Evolutionary conservation across 2,329 filamentous ascomycete species (phyloP), one percentile per base, ranked within the genome.

Genomic region (Stachybotrys echinatus): DNA sequence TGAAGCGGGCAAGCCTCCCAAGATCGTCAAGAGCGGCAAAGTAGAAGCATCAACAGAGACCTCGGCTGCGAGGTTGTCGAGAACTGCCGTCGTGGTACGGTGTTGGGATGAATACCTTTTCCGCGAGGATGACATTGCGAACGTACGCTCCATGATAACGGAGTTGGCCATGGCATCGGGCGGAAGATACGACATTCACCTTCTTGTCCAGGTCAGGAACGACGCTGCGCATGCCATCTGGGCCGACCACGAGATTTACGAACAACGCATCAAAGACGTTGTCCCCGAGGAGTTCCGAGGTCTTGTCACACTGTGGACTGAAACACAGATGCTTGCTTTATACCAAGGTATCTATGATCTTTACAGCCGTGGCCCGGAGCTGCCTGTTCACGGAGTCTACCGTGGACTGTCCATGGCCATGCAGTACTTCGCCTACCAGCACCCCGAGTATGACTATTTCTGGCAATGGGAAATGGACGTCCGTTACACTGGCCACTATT

Each of bases 381-480:
- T 95, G 50, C 88, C 89, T 1, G 84, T 96, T 1, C 92, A 97
- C 65, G 92, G 92, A 18, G 90, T 95, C 8, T 97, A 97, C 70
- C 87, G 94, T 48, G 92, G 89, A 49, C 82, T 94, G 10, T 90
- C 91, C 60, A 95, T 97, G 89, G 90, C 92, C 0, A 85, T 97
- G 74, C 92, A 96, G 63, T 88, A 92, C 67, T 97, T 97, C 65
- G 89, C 92, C 6, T 84, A 92, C 62, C 80, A 83, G 60, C 91
- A 96, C 67, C 88, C 89, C 1, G 91, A 95, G 65, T 96, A 92
- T 62, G 89, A 95, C 45, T 89, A 84, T 70, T 90, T 91, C 68
- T 96, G 91, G 91, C 89, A 95, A 57, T 95, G 91, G 89, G 91
- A 96, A 67, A 92, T 95, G 85, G 91, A 96, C 61, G 83, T 92